Base-by-base conservation (phyloP, 2,329 filamentous ascomycete genomes). In the Ophiosphaerella narmari region DNA sequence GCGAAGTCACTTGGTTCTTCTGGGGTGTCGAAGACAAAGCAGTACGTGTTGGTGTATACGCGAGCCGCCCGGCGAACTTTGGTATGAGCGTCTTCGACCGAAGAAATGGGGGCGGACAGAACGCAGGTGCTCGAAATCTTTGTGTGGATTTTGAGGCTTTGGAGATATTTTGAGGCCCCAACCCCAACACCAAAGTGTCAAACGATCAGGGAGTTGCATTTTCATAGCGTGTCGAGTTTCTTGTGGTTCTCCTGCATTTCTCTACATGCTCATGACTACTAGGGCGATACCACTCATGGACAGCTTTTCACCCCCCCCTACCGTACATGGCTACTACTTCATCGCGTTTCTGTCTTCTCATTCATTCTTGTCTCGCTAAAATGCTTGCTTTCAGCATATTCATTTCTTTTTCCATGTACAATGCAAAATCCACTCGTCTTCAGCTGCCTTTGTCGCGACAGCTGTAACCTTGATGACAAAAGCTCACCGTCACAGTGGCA, bases 1-100 rank as follows among this genome's bases (percentile, higher is more conserved):
- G 82, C 5, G 82, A 85, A 66, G 79, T 85, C 24, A 82, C 80
- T n/a, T 83, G 80, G 77, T 85, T 85, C 66, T 85, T 85, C 63
- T 83, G 79, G 68, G 81, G 80, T 7, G 78, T 83, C 11, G 81
- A 84, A 55, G 80, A 83, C 55, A 85, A 85, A 63, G 79, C 75
- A 23, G 75, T 84, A 18, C 75, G 81, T 57, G 80, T 85, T 21
- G 82, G 82, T 2, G 82, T 83, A 34, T 85, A 85, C 72, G 82
- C 81, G 23, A 80, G 77, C 62, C 75, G 82, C 24, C 82, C 82
- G 4, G 78, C 79, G 38, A 80, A 77, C 60, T 71, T 82, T 52
- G 70, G 70, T 7, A 50, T 66, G 8, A 71, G 61, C 34, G 50
- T 70, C 44, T 74, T 66, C 50, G 71, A 73, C 33, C 40, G 62